A percentile compares a stretch with the other conserved stretches of the same genome.
Conservation (phyloP, 257 asterid species). For the Marsdenia floribunda region DNA sequence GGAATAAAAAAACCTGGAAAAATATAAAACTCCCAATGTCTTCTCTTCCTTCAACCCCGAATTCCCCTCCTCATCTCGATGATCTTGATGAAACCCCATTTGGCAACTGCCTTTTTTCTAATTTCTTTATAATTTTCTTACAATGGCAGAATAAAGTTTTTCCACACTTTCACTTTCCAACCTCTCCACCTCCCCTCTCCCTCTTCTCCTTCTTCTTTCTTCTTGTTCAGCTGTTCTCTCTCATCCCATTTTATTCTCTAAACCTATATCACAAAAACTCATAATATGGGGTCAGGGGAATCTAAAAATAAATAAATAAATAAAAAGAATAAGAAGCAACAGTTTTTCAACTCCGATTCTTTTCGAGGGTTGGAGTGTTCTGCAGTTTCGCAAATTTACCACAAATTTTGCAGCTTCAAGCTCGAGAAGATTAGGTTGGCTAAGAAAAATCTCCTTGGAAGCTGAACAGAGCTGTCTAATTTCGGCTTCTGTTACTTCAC, state of each 20-base stretch:
- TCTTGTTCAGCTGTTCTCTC: constrained; percentile 7
- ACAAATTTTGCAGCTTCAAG: constrained; percentile 32
- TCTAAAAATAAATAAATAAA: background rate
- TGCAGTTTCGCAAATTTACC: constrained; percentile 14
- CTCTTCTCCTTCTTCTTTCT: background rate
- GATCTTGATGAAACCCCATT: too few species aligned
- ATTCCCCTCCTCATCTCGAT: too few species aligned
- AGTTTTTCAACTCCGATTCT: too few species aligned
- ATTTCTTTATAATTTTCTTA: too few species aligned
- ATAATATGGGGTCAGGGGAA: background rate
- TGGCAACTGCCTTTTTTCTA: too few species aligned
- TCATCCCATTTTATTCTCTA: constrained; percentile 5
- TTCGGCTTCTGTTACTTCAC: constrained; percentile 27
- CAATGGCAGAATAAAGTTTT: constrained; percentile 2
- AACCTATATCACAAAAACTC: background rate
- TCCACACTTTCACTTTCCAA: constrained; percentile 36
- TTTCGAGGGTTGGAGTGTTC: background rate
- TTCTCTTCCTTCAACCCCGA: too few species aligned
- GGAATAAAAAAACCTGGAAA: too few species aligned
- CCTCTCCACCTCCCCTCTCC: constrained; percentile 28
- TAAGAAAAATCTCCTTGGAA: constrained; percentile 25
- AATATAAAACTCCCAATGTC: too few species aligned
- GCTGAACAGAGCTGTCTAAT: constrained; percentile 26
- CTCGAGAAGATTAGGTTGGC: constrained; percentile 34
- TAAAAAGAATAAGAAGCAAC: background rate